A percentile compares a stretch with the other conserved stretches of the same genome.
Conservation (phyloP, 2,329 filamentous ascomycete species). For the Mariannaea elegans region DNA sequence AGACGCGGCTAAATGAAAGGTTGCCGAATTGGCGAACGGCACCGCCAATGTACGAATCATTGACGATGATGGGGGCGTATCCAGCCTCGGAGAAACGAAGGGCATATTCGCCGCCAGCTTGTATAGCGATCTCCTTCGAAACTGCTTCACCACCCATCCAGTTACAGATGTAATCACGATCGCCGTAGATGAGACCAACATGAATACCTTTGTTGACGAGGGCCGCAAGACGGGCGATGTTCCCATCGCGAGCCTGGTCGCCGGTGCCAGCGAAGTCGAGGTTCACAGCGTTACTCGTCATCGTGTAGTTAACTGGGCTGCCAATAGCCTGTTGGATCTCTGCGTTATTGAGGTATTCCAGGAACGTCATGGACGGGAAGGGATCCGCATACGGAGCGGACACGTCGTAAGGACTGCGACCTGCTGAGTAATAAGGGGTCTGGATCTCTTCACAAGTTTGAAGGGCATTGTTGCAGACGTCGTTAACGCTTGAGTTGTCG, state of each 20-base stretch:
- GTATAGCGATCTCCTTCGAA: conserved; percentile 67
- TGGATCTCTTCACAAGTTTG: conserved; percentile 59
- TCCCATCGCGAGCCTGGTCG: conserved; percentile 71
- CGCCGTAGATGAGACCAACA: conserved; percentile 76
- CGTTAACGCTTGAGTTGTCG: conserved; percentile 47
- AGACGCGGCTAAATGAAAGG: conserved; percentile 72
- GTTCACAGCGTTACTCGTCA: conserved; percentile 56
- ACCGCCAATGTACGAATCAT: conserved; percentile 74
- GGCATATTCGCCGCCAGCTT: conserved; percentile 57
- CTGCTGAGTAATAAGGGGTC: conserved; percentile 63
- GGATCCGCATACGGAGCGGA: conserved; percentile 64
- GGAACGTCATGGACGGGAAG: conserved; percentile 69
- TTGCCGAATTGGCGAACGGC: conserved; percentile 81
- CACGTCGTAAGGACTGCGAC: conserved; percentile 69
- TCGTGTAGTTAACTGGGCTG: conserved; percentile 68
- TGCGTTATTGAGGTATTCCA: conserved; percentile 71
- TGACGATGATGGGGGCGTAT: conserved; percentile 76
- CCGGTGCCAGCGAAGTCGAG: conserved; percentile 59
- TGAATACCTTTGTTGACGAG: conserved; percentile 71
- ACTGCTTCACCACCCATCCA: conserved; percentile 80
- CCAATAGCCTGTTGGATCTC: conserved; percentile 67
- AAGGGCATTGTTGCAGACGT: conserved; percentile 62
- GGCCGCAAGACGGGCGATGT: conserved; percentile 66
- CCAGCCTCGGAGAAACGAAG: conserved; percentile 70
- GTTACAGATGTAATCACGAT: conserved; percentile 71